phyloP scores from a whole-genome alignment of 2,329 filamentous ascomycete species.

The Talaromyces islandicus region DNA sequence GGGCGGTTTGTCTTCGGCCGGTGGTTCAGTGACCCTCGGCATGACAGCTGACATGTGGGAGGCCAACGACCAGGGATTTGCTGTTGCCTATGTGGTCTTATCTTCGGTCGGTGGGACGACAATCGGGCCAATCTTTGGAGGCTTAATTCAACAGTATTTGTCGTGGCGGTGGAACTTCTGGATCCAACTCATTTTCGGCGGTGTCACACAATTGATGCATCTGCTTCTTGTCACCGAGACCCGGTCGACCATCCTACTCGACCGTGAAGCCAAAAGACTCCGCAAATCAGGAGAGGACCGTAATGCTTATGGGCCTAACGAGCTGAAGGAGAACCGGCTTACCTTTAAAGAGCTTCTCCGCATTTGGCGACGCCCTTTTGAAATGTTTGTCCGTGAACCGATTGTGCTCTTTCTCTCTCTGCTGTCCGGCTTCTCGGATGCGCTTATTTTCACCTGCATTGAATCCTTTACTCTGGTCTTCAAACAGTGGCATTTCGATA shows the following conservation, averaged over 20 bases:
- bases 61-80: slow-evolving; percentile 52
- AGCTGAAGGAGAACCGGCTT: slow-evolving; percentile 56
- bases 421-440: slow-evolving; percentile 58
- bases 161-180: slow-evolving; percentile 58
- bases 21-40: slow-evolving; percentile 58
- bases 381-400: slow-evolving; percentile 59
- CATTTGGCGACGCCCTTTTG: slow-evolving; percentile 56
- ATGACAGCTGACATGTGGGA: slow-evolving; percentile 60
- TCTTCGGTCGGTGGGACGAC: slow-evolving; percentile 50
- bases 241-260: slow-evolving; percentile 51
- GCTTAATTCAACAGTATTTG: slow-evolving; percentile 44
- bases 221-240: slow-evolving; percentile 49
- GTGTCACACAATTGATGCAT: slow-evolving; percentile 46
- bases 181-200: slow-evolving; percentile 55
- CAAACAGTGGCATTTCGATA: slow-evolving; percentile 52
- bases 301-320: slow-evolving; percentile 66
- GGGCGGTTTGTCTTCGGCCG: slow-evolving; percentile 56
- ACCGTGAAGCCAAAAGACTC: slow-evolving; percentile 51
- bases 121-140: slow-evolving; percentile 45
- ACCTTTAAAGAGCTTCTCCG: slow-evolving; percentile 49
- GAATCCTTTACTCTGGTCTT: slow-evolving; percentile 57
- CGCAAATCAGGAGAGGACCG: slow-evolving; percentile 45
- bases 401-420: slow-evolving; percentile 59
- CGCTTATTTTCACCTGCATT: slow-evolving; percentile 62
- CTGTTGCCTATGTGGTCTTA: slow-evolving; percentile 56